phyloP scores from a whole-genome alignment of 2,329 filamentous ascomycete genomes.

The Leptographium lundbergii region DNA sequence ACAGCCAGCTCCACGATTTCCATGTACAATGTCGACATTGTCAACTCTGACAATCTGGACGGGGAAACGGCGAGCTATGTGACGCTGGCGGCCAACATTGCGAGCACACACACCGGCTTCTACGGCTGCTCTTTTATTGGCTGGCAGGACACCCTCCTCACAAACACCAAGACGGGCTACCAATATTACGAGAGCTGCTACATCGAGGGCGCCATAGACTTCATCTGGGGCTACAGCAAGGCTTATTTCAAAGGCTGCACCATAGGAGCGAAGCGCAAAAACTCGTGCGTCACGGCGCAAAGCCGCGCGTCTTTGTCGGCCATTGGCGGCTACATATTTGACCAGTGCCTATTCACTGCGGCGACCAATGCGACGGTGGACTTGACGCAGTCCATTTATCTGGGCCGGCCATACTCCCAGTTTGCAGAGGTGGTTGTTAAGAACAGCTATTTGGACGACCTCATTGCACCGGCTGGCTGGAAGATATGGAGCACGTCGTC shows the following conservation, averaged over 20 bases:
- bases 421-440: constrained; percentile 35
- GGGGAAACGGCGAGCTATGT: constrained; percentile 31
- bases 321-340: constrained; percentile 32
- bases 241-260: constrained; percentile 10
- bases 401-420: constrained; percentile 34
- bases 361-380: constrained; percentile 23
- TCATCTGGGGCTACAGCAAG: constrained; percentile 8
- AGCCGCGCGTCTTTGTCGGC: constrained; percentile 25
- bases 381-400: constrained; percentile 39
- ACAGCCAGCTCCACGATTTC: constrained; percentile 44
- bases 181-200: constrained; percentile 12
- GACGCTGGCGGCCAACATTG: constrained; percentile 9
- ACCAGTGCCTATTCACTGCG: constrained; percentile 25
- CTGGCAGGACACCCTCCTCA: not conserved
- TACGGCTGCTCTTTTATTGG: not conserved
- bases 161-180: not conserved
- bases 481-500: constrained; percentile 21
- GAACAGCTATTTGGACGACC: constrained; percentile 33
- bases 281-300: not conserved
- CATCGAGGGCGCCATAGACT: constrained; percentile 19
- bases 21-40: constrained; percentile 7
- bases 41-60: constrained; percentile 33
- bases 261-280: not conserved
- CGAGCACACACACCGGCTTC: not conserved
- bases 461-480: constrained; percentile 50